Evolutionary conservation across 2,329 filamentous ascomycete species (phyloP).

Genomic region (Fusarium newnesense): DNA sequence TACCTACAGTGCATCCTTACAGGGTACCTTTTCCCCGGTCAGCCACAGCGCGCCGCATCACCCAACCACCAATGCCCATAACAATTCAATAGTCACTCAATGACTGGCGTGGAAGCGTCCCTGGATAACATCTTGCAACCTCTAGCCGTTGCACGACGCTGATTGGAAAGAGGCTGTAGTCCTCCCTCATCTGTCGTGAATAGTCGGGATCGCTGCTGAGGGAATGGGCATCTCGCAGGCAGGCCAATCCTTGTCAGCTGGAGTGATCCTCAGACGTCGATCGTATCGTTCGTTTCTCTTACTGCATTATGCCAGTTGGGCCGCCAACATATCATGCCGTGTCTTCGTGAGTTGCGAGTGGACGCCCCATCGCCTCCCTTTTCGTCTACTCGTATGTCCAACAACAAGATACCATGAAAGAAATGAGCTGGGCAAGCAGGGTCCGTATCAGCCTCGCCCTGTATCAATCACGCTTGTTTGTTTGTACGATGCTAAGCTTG

Average conservation of each 20-base stretch:
- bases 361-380: conserved; percentile 39
- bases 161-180: conserved; percentile 37
- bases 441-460: conserved; percentile 16
- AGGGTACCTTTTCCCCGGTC: conserved; percentile 22
- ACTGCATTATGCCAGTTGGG: conserved; percentile 28
- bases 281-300: conserved; percentile 39
- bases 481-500: not conserved
- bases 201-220: conserved; percentile 24
- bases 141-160: conserved; percentile 19
- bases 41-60: conserved; percentile 24
- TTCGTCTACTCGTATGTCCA: conserved; percentile 19
- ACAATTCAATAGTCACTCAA: not conserved
- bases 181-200: conserved; percentile 41
- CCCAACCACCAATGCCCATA: conserved; percentile 19
- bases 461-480: conserved; percentile 13
- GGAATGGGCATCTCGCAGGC: conserved; percentile 24
- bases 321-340: conserved; percentile 34
- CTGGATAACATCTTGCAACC: conserved; percentile 19
- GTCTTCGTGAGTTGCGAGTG: conserved; percentile 35
- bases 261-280: conserved; percentile 34
- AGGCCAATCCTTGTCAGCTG: conserved; percentile 40
- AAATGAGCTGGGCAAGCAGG: conserved; percentile 17
- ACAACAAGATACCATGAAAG: conserved; percentile 20
- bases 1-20: conserved; percentile 26
- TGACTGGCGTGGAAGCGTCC: conserved; percentile 34